A percentile compares a stretch with the other conserved stretches of the same genome.
Conservation (phyloP, 1,139 yeast genomes). For the Keqinozyma sinolaborantium region DNA sequence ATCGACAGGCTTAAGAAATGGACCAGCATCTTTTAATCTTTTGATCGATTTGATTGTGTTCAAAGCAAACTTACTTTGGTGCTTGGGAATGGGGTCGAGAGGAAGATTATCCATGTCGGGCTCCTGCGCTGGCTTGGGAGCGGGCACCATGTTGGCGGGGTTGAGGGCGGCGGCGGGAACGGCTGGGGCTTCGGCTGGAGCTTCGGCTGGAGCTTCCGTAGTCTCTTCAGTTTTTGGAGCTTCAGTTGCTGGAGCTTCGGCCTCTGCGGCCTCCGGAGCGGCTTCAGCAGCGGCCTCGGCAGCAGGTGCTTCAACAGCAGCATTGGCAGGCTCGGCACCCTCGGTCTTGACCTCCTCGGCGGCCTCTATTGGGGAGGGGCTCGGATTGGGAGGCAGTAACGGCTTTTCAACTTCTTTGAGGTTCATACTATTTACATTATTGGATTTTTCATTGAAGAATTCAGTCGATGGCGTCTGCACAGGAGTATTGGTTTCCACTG, state of each 20-base stretch:
- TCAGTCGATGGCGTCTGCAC: slow-evolving; percentile 42
- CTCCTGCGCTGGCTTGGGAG: slow-evolving; percentile 68
- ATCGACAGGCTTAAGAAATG: slow-evolving; percentile 89
- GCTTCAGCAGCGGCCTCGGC: slow-evolving; percentile 3
- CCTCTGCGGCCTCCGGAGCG: slow-evolving; percentile 3
- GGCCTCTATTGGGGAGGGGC: slow-evolving; percentile 23
- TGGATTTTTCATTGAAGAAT: slow-evolving; percentile 11
- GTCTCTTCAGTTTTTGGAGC: slow-evolving; percentile 1
- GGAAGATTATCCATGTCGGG: slow-evolving; percentile 73
- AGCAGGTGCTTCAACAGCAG: slow-evolving; percentile 4
- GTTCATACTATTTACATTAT: slow-evolving; percentile 1
- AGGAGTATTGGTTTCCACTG: slow-evolving; percentile 29
- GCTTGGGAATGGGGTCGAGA: slow-evolving; percentile 72
- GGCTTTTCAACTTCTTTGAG: slow-evolving; percentile 30
- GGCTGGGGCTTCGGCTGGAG: slow-evolving; percentile 7
- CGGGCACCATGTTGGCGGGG: slow-evolving; percentile 42
- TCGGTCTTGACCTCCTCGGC: not conserved
- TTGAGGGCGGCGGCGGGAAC: slow-evolving; percentile 6
- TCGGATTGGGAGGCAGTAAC: slow-evolving; percentile 44
- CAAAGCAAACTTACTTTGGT: slow-evolving; percentile 71
- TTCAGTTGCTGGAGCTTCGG: slow-evolving; percentile 3
- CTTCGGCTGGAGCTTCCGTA: slow-evolving; percentile 8
- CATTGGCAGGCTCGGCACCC: slow-evolving; percentile 4
- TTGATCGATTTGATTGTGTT: slow-evolving; percentile 78
- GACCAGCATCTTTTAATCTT: slow-evolving; percentile 87